Percentiles rank a stretch among this genome's conserved stretches.
Conservation (phyloP, 331 rosid species). For the Telfairia occidentalis region DNA sequence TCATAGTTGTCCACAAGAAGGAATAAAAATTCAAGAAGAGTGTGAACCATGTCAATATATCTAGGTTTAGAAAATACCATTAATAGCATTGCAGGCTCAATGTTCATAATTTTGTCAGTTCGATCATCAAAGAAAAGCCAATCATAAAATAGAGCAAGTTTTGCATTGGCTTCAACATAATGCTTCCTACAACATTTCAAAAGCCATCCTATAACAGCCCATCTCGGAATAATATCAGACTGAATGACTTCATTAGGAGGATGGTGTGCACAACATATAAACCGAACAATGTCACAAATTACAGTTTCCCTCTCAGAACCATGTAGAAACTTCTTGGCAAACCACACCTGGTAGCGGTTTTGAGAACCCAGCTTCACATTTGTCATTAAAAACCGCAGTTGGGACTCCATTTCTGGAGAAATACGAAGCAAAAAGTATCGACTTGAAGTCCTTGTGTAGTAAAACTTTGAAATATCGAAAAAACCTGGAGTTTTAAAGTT, state of each 20-base stretch:
- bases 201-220: conserved; percentile 84
- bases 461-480: conserved; percentile 44
- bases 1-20: conserved; percentile 63
- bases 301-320: conserved; percentile 41
- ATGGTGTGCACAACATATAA: conserved; percentile 71
- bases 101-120: conserved; percentile 58
- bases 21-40: conserved; percentile 59
- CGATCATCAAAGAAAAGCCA: conserved; percentile 69
- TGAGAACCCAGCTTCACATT: conserved; percentile 56
- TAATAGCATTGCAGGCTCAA: conserved; percentile 71
- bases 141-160: conserved; percentile 64
- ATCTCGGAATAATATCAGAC: conserved; percentile 66
- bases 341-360: conserved; percentile 58
- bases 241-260: conserved; percentile 73
- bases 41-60: conserved; percentile 40
- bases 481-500: conserved; percentile 32
- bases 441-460: conserved; percentile 42
- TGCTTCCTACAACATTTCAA: conserved; percentile 36
- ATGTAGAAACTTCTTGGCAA: conserved; percentile 42
- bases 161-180: conserved; percentile 37
- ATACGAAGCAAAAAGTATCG: conserved; percentile 45
- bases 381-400: conserved; percentile 50
- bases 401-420: conserved; percentile 61
- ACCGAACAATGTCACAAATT: conserved; percentile 51
- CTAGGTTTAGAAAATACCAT: conserved; percentile 53